phyloP scores from a whole-genome alignment of 148 eudicot genomes.

The Heliamphora exappendiculata region DNA sequence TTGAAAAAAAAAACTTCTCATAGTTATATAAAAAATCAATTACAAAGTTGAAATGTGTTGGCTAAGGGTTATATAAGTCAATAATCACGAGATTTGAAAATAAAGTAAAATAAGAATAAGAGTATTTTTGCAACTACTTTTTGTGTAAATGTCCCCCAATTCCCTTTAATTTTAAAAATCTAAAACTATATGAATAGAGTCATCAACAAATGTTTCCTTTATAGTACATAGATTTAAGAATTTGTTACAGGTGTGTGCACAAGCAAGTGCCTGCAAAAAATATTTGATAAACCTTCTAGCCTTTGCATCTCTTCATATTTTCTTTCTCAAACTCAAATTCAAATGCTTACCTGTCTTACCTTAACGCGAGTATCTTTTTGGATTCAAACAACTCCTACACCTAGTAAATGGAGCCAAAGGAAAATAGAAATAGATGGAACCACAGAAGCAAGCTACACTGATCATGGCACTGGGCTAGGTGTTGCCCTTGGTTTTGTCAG shows the following conservation, averaged over 20 bases:
- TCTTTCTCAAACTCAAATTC: not conserved
- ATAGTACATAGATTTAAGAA: too few relatives aligned
- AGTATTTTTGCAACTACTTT: too few relatives aligned
- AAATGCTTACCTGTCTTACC: not conserved
- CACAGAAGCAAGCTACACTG: not conserved
- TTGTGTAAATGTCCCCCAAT: too few relatives aligned
- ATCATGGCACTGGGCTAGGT: not conserved
- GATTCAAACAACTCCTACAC: not conserved
- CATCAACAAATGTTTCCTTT: too few relatives aligned
- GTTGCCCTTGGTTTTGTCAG: not conserved
- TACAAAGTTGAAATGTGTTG: too few relatives aligned
- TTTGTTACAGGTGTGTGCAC: not conserved
- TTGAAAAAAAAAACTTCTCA: too few relatives aligned
- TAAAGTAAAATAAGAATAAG: too few relatives aligned
- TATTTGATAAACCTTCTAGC: not conserved
- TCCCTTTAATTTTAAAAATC: too few relatives aligned
- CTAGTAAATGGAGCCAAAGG: not conserved
- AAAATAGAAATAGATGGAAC: not conserved
- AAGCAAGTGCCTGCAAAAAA: not conserved
- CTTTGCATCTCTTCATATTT: not conserved
- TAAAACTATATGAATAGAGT: too few relatives aligned
- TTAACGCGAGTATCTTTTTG: not conserved
- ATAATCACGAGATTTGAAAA: too few relatives aligned
- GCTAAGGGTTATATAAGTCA: too few relatives aligned
- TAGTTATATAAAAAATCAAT: too few relatives aligned